Conservation (phyloP, 2,329 filamentous ascomycete genomes). For the Albophoma yamanashiensis region DNA sequence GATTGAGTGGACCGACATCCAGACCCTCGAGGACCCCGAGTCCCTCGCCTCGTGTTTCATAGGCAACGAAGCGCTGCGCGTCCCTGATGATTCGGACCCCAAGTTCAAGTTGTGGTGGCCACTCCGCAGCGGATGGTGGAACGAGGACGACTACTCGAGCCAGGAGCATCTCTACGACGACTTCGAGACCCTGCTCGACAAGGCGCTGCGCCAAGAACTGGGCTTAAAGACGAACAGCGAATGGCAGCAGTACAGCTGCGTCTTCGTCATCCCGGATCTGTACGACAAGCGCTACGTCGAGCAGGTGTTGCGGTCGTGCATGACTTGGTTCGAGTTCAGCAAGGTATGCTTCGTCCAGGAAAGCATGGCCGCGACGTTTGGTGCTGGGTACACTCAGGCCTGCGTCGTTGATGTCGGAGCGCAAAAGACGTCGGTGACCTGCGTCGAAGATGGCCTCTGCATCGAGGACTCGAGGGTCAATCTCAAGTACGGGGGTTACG, state of each 20-base stretch:
- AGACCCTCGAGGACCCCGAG: conserved; percentile 53
- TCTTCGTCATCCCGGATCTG: conserved; percentile 93
- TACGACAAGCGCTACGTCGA: conserved; percentile 94
- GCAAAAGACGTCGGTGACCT: conserved; percentile 94
- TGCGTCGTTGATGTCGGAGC: conserved; percentile 96
- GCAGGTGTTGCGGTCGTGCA: conserved; percentile 70
- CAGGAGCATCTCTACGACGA: conserved; percentile 77
- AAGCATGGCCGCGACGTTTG: conserved; percentile 87
- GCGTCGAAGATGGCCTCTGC: conserved; percentile 91
- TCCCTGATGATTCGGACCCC: conserved; percentile 81
- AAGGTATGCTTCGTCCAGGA: conserved; percentile 93
- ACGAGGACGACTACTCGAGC: conserved; percentile 78
- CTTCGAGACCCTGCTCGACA: conserved; percentile 76
- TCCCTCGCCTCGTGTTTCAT: conserved; percentile 56
- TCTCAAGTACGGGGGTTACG: conserved; percentile 83
- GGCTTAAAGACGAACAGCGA: conserved; percentile 67
- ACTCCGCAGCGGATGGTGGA: conserved; percentile 74
- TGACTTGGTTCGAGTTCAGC: conserved; percentile 83
- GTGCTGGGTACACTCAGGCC: conserved; percentile 84
- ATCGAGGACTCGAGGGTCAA: conserved; percentile 93
- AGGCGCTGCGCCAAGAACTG: conserved; percentile 76
- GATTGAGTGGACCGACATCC: conserved; percentile 89
- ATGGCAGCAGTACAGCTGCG: conserved; percentile 85
- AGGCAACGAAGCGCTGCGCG: conserved; percentile 70
- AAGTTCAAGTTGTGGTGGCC: conserved; percentile 93